Evolutionary conservation across 2,329 filamentous ascomycete species (phyloP).

Genomic region (Stagonosporopsis vannaccii): DNA sequence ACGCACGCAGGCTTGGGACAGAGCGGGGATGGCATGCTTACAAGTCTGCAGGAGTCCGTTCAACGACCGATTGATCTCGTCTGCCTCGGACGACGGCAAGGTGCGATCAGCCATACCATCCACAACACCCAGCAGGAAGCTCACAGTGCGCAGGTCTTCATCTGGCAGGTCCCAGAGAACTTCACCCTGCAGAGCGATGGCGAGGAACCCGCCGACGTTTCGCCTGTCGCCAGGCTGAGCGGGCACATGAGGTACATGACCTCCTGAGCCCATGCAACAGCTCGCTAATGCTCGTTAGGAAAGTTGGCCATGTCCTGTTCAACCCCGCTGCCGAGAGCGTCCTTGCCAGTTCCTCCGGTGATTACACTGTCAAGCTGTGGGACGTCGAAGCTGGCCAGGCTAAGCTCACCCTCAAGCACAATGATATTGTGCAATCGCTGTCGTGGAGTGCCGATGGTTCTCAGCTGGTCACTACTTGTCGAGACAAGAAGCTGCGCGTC

Average conservation of each 20-base stretch:
- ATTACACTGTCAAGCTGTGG: slow-evolving; percentile 96
- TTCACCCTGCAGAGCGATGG: slow-evolving; percentile 85
- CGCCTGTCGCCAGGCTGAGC: slow-evolving; percentile 79
- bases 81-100: slow-evolving; percentile 95
- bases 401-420: slow-evolving; percentile 80
- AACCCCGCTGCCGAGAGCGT: slow-evolving; percentile 96
- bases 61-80: slow-evolving; percentile 91
- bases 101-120: slow-evolving; percentile 43
- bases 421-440: slow-evolving; percentile 91
- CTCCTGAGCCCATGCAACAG: not conserved
- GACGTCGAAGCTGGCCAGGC: slow-evolving; percentile 82
- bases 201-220: slow-evolving; percentile 82
- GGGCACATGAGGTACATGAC: slow-evolving; percentile 79
- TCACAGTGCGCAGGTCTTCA: slow-evolving; percentile 68
- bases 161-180: slow-evolving; percentile 91
- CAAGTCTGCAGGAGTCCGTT: slow-evolving; percentile 79
- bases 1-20: slow-evolving; percentile 17
- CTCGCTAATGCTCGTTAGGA: slow-evolving; percentile 62
- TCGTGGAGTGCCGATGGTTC: slow-evolving; percentile 93
- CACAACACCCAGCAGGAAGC: not conserved
- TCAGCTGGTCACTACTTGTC: slow-evolving; percentile 87
- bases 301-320: slow-evolving; percentile 97
- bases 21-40: slow-evolving; percentile 22
- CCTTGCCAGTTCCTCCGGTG: slow-evolving; percentile 91
- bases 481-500: slow-evolving; percentile 97